phyloP scores from a whole-genome alignment of 345 rosid species.

The Euclidium syriacum region DNA sequence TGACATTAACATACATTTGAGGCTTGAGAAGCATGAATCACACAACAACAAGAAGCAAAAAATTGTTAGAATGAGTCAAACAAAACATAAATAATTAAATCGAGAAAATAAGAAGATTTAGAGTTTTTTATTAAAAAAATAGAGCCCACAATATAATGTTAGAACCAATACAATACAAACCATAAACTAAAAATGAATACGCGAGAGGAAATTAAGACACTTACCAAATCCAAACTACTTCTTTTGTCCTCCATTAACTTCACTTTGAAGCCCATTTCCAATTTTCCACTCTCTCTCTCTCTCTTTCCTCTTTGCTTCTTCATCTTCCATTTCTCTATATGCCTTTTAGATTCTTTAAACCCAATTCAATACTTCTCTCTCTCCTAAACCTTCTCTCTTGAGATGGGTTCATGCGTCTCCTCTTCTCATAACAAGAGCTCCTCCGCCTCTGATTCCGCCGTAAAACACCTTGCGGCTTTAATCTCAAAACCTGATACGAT shows the following conservation, averaged over 20 bases:
- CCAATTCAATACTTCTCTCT: background rate
- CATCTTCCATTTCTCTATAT: slow-evolving; percentile 16
- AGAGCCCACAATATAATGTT: slow-evolving; percentile 1
- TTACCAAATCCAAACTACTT: slow-evolving; percentile 18
- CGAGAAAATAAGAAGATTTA: background rate
- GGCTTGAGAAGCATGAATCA: too few relatives aligned
- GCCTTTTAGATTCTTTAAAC: slow-evolving; percentile 2
- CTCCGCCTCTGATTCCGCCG: slow-evolving; percentile 3
- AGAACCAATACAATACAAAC: background rate
- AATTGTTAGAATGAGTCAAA: background rate
- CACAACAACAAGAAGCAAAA: background rate
- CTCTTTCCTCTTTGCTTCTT: slow-evolving; percentile 12
- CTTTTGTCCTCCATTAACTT: slow-evolving; percentile 14
- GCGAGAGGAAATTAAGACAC: slow-evolving; percentile 4
- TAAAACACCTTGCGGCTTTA: background rate
- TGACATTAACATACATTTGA: too few relatives aligned
- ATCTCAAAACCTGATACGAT: slow-evolving; percentile 1
- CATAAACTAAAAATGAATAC: background rate
- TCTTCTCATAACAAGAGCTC: slow-evolving; percentile 21
- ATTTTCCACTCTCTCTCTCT: background rate
- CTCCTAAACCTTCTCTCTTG: background rate
- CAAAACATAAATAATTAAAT: background rate
- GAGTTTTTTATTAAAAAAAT: background rate
- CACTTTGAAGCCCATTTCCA: slow-evolving; percentile 13
- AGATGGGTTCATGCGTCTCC: slow-evolving; percentile 28